These are phyloP conservation scores for Butyriboletus appendiculatus DNA, from an alignment of 1,284 basidiomycete species.

Conservation along the genomic window DNA sequence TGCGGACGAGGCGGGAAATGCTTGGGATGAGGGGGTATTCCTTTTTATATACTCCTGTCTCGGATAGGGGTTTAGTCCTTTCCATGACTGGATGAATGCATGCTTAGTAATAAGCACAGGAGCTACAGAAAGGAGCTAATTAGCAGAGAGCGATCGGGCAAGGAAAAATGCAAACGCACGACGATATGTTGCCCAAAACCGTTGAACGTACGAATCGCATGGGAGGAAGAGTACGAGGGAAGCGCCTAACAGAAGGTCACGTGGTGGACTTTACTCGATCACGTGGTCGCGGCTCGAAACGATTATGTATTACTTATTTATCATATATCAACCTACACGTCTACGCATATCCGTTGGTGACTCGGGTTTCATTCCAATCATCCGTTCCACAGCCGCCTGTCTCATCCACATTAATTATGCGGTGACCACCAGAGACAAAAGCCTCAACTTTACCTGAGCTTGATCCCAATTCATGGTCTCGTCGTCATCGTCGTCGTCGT, in stretches of 20 bases:
- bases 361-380: constrained; percentile 58
- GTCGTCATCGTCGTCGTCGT: constrained; percentile 39
- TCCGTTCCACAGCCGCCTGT: constrained; percentile 60
- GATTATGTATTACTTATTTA: constrained; percentile 10
- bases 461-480: constrained; percentile 67
- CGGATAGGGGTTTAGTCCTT: constrained; percentile 12
- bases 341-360: constrained; percentile 30
- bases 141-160: no score
- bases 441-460: constrained; percentile 47
- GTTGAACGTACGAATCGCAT: no score
- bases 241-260: no score
- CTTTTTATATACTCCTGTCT: constrained; percentile 1
- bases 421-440: background rate
- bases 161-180: no score
- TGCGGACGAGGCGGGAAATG: background rate
- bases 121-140: no score
- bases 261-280: background rate
- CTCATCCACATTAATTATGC: background rate
- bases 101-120: no score
- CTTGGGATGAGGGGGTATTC: background rate
- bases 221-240: no score
- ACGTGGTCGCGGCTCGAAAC: constrained; percentile 8
- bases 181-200: no score
- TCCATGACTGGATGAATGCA: no score
- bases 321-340: constrained; percentile 21